These are phyloP conservation scores for Cercospora janseana DNA, from an alignment of 2,329 filamentous ascomycete species.

Conservation along the genomic window DNA sequence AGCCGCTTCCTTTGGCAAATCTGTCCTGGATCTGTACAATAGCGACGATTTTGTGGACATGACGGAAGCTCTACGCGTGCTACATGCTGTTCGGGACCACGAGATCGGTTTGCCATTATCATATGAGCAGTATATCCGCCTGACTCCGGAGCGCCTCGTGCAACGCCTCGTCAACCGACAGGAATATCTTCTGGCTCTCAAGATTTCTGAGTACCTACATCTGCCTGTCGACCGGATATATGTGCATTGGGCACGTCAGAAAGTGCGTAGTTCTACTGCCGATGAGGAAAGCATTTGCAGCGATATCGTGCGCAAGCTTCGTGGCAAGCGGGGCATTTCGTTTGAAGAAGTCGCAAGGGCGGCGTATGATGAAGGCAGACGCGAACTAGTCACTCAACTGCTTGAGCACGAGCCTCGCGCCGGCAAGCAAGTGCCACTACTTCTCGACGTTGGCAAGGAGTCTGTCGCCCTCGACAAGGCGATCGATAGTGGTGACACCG, in stretches of 20 bases:
- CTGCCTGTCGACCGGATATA: slow-evolving; percentile 88
- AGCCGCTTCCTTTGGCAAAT: slow-evolving; percentile 95
- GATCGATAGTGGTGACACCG: slow-evolving; percentile 90
- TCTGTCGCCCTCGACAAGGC: slow-evolving; percentile 94
- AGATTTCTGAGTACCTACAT: slow-evolving; percentile 81
- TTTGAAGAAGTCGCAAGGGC: slow-evolving; percentile 92
- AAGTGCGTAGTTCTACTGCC: slow-evolving; percentile 79
- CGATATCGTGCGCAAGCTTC: slow-evolving; percentile 80
- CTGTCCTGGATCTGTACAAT: slow-evolving; percentile 93
- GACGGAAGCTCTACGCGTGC: slow-evolving; percentile 86
- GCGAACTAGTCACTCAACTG: slow-evolving; percentile 82
- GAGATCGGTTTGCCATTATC: slow-evolving; percentile 86
- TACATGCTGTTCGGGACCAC: slow-evolving; percentile 90
- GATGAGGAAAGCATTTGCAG: slow-evolving; percentile 86
- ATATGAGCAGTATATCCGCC: slow-evolving; percentile 87
- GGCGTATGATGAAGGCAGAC: slow-evolving; percentile 89
- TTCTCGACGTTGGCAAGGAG: slow-evolving; percentile 94
- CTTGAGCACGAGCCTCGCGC: slow-evolving; percentile 91
- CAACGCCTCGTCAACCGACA: slow-evolving; percentile 81
- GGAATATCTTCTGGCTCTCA: slow-evolving; percentile 86
- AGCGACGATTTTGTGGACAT: slow-evolving; percentile 99
- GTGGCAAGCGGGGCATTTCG: slow-evolving; percentile 86
- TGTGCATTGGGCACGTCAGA: slow-evolving; percentile 94
- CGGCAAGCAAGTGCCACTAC: slow-evolving; percentile 90
- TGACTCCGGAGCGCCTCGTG: slow-evolving; percentile 87